Evolutionary conservation across 345 rosid species (phyloP).

Genomic region (Populus simonii): DNA sequence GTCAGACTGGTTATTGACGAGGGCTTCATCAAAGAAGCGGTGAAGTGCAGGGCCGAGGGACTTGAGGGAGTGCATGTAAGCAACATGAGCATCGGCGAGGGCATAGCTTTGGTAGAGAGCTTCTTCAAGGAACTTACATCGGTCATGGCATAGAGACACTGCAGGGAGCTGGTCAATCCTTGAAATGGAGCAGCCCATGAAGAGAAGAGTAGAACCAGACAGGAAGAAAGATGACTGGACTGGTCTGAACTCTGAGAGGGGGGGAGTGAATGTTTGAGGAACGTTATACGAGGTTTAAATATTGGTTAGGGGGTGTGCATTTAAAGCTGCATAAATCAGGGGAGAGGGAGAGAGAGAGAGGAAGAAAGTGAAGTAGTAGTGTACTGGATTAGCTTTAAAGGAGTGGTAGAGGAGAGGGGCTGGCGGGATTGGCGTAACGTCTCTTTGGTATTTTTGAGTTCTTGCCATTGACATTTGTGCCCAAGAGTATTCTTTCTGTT

Average conservation of each 20-base stretch:
- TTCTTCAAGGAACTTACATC: conserved; percentile 51
- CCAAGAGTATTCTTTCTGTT: not conserved
- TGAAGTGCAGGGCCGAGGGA: conserved; percentile 44
- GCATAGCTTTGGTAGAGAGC: conserved; percentile 56
- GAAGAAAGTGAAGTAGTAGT: not conserved
- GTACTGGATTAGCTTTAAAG: not conserved
- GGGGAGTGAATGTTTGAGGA: not conserved
- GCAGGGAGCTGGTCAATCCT: conserved; percentile 56
- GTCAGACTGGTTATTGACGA: not conserved
- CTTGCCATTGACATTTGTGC: not conserved
- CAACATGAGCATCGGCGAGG: conserved; percentile 50
- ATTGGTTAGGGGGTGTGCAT: not conserved
- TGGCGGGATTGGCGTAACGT: conserved; percentile 30
- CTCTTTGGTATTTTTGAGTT: conserved; percentile 16
- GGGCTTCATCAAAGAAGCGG: conserved; percentile 29
- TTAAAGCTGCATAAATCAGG: not conserved
- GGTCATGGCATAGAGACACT: conserved; percentile 56
- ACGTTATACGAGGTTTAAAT: not conserved
- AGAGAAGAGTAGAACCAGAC: not conserved
- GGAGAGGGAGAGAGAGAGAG: not conserved
- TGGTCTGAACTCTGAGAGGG: not conserved
- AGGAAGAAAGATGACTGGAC: not conserved
- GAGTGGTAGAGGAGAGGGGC: not conserved
- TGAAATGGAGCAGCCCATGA: conserved; percentile 54
- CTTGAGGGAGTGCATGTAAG: conserved; percentile 48